Base-by-base conservation (phyloP, 2,329 filamentous ascomycete species). In the Didymella arachidicola region DNA sequence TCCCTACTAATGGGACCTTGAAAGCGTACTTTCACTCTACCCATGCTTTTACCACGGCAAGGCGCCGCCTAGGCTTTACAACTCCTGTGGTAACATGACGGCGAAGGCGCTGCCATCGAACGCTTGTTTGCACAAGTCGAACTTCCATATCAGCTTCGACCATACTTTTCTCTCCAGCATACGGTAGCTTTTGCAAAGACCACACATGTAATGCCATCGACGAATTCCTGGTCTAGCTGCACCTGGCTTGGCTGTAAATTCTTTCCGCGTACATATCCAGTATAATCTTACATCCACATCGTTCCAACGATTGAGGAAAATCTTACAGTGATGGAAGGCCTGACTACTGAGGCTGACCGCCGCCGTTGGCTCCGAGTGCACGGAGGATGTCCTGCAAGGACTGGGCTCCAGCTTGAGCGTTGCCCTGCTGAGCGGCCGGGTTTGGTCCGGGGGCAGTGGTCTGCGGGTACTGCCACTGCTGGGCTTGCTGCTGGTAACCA, bases 371-470 rank as follows among this genome's bases (percentile, higher is more conserved):
- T 32, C 69, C 67, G 5, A 76, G 61, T 7, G 67, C 66, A 48
- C 72, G 64, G 22, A 76, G 54, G 26, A 76, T 74, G 51, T 75
- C 73, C 41, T 74, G 68, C 11, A 75, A 50, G 18, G 70, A 70
- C 46, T 64, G 66, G 11, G 59, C 66, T 16, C 60, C 61, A 27
- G 51, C 61, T 59, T 75, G 73, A 25, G 61, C 53, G 25, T 64
- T 68, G 43, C 53, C 54, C 54, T 66, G 66, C 48, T 64, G 61
- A 6, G 27, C 57, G 36, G 55, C 63, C 2, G 63, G 48, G 10
- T 70, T 65, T 1, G 67, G 59, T 16, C 60, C 62, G 2, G 71
- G 66, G 7, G 64, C 65, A 19, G 63, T 54, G 25, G 59, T 65
- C 52, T 68, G 68, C 18, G 57, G 49, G 56, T 69, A 68, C 60